Evolutionary conservation across 176 grass and related monocot genomes (phyloP), one percentile per base, ranked within the genome.

Genomic region (Zoysia pacifica): DNA sequence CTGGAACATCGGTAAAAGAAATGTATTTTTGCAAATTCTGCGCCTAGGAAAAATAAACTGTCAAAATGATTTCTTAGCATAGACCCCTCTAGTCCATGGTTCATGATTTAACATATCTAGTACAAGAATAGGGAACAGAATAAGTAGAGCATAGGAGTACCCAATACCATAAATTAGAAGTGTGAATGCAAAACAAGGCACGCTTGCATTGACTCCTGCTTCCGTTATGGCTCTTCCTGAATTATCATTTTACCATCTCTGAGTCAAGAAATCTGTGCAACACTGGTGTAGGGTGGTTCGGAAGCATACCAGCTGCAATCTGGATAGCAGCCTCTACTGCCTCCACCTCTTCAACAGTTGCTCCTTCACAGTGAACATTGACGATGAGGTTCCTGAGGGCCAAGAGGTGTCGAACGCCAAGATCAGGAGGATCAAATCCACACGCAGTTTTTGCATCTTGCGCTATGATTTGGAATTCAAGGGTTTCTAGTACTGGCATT

Each of bases 401-500:
- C 2, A 43, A 65, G 12, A 89, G 87, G n/a, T 84, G 5, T 18
- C 48, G 5, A 41, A 89, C 65, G 2, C 87, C 87, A 1, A 70
- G 5, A 58, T 84, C 76, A 48, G 47, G 70, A 70, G 39, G n/a
- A 37, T 7, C 9, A 56, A 66, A 8, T 53, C 7, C 9, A 36
- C 64, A 50, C 15, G 36, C 18, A 50, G 18, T 5, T 6, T 56
- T 66, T 15, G 11, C n/a, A 43, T 70, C 71, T 7, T 65, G 81
- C 3, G 38, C 87, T 58, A 70, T 48, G 0, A 81, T 80, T 70
- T 81, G 48, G 65, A 85, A 80, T 10, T 80, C 71, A 44, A 89
- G 76, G 44, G 35, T 12, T 45, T 85, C 77, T 4, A 89, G 81
- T 65, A 49, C 55, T 58, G 82, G 81, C 72, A 84, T 65, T 35